Evolutionary conservation across 305 asterid species (phyloP).

Genomic region (Fraxinus platypoda): DNA sequence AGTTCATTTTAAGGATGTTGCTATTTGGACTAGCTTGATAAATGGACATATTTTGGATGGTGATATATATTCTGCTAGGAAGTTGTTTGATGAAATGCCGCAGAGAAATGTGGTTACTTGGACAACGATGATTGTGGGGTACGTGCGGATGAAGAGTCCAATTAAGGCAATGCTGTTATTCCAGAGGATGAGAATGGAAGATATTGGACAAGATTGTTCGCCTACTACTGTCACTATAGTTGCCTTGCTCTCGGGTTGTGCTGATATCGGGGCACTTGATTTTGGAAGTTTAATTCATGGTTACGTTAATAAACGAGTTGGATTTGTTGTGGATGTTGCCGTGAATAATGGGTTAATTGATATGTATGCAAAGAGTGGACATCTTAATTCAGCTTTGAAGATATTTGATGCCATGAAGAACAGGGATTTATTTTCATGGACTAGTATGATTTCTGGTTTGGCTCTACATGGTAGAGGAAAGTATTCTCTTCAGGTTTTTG

Average conservation of each 20-base stretch:
- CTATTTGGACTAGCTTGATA: slow-evolving; percentile 75
- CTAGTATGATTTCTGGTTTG: slow-evolving; percentile 64
- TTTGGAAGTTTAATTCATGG: slow-evolving; percentile 65
- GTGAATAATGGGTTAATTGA: slow-evolving; percentile 69
- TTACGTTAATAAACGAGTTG: slow-evolving; percentile 47
- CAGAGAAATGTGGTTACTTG: slow-evolving; percentile 66
- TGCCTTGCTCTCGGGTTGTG: slow-evolving; percentile 77
- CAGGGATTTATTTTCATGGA: slow-evolving; percentile 74
- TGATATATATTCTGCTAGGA: slow-evolving; percentile 48
- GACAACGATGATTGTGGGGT: slow-evolving; percentile 83
- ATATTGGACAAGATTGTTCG: slow-evolving; percentile 29
- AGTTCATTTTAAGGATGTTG: slow-evolving; percentile 49
- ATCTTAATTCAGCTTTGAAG: slow-evolving; percentile 50
- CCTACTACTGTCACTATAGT: slow-evolving; percentile 70
- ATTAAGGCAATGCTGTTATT: slow-evolving; percentile 57
- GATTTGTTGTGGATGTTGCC: slow-evolving; percentile 42
- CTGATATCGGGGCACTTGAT: slow-evolving; percentile 78
- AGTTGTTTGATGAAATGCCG: slow-evolving; percentile 63
- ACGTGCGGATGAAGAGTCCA: slow-evolving; percentile 52
- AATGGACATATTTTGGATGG: slow-evolving; percentile 52
- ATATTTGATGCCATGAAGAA: slow-evolving; percentile 43
- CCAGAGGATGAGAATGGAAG: slow-evolving; percentile 50
- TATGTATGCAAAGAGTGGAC: slow-evolving; percentile 76
- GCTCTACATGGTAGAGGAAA: slow-evolving; percentile 68
- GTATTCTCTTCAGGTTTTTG: slow-evolving; percentile 49